Evolutionary conservation across 148 eudicot species (phyloP).

Genomic region (Vaccinium darrowii): DNA sequence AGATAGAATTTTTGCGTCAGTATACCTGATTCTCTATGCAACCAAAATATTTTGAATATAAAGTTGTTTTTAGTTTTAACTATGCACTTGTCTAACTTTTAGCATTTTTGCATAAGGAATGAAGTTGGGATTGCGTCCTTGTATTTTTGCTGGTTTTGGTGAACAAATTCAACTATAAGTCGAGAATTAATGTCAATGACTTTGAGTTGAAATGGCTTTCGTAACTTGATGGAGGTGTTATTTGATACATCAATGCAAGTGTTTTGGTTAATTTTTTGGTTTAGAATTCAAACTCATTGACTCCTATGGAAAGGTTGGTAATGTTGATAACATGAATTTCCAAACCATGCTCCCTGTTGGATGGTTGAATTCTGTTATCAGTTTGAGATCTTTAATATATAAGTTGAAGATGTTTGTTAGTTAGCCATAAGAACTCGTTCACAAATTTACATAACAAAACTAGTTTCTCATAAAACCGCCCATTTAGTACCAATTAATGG

Average conservation of each 20-base stretch:
- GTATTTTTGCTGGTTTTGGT: neutral
- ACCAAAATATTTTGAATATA: neutral
- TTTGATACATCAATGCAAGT: neutral
- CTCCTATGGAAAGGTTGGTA: neutral
- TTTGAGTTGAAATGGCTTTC: neutral
- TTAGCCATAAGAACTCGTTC: neutral
- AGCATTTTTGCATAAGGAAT: neutral
- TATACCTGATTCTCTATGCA: neutral
- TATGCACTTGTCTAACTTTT: neutral
- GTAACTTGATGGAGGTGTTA: conserved; percentile 3
- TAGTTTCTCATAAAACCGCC: neutral
- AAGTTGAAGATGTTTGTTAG: neutral
- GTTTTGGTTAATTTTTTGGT: neutral
- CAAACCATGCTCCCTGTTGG: neutral
- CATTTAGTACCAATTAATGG: neutral
- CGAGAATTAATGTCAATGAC: neutral
- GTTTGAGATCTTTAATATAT: neutral
- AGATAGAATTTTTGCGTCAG: neutral
- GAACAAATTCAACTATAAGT: neutral
- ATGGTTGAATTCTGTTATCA: neutral
- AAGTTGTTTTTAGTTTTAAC: neutral
- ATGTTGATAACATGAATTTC: neutral
- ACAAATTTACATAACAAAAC: neutral
- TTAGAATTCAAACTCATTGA: neutral
- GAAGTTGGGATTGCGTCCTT: neutral